These are phyloP conservation scores for Rhytidiadelphus loreus DNA, from an alignment of 225 moss, liverwort and hornwort species.

Conservation along the genomic window DNA sequence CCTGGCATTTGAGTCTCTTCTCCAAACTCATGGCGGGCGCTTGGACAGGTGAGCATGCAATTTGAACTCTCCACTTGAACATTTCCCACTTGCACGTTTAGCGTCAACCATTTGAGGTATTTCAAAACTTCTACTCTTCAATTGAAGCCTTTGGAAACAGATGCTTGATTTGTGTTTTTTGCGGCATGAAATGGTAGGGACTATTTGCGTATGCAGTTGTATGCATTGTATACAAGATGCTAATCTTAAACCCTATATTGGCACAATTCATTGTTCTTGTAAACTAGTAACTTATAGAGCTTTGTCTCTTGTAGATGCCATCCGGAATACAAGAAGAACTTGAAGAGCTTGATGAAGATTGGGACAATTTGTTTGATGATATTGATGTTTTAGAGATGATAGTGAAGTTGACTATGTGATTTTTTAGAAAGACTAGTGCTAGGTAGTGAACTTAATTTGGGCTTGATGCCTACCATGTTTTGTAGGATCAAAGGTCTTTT, in stretches of 20 bases:
- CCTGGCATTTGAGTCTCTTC: not conserved
- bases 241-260: not conserved
- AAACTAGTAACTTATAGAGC: not conserved
- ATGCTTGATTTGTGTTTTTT: not conserved
- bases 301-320: not conserved
- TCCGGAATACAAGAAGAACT: no score
- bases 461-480: no score
- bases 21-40: not conserved
- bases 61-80: not conserved
- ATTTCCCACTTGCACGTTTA: not conserved
- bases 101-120: not conserved
- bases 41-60: no score
- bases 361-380: no score
- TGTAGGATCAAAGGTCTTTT: no score
- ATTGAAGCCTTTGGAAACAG: not conserved
- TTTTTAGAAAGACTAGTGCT: no score
- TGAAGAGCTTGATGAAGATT: no score
- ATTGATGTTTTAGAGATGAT: no score
- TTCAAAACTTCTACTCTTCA: not conserved
- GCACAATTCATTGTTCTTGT: not conserved
- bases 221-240: not conserved
- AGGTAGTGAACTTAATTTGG: no score
- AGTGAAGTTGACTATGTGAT: no score
- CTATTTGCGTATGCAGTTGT: not conserved
- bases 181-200: not conserved